Evolutionary conservation across 441 rosid genomes (phyloP), one percentile per base, ranked within the genome.

Genomic region (Euphorbia schlechtendalii): DNA sequence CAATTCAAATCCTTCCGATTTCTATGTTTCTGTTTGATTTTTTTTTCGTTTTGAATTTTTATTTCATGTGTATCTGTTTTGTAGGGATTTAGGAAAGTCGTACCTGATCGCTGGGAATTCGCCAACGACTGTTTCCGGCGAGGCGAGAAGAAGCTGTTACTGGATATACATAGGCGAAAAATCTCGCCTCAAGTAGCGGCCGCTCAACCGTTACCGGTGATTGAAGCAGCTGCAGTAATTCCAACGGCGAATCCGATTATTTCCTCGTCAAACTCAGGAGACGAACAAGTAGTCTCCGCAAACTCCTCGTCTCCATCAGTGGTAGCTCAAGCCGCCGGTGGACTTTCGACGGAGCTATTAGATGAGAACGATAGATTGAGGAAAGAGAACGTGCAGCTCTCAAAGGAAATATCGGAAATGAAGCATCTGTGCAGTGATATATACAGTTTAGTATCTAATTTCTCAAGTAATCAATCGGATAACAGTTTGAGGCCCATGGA

Each of bases 81-180:
- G n/a, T n/a, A n/a, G n/a, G n/a, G n/a, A n/a, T n/a, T n/a, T n/a
- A n/a, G n/a, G n/a, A n/a, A n/a, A n/a, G 90, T 84, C n/a, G 93
- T 86, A 20, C 96, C 96, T 18, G 98, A 92, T 71, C 90, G 93
- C 40, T 92, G 98, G 96, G 98, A 92, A 72, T 92, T 92, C 65
- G 84, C 89, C 8, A 84, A 89, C 59, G 98, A 87, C 15, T 82
- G 82, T 75, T 92, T 92, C 40, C 72, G 79, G 24, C 76, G 85
- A 76, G 98, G 96, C 28, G 91, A 89, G 69, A 89, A 84, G 76
- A 70, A 66, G 30, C 81, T 92, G 20, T 81, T 92, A 34, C 81
- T 88, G 2, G 95, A 89, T 34, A 92, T 92, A 51, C 98, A 89
- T 69, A 82, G 98, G 0, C 75, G 98, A 55, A 92, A 92, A 72